Conservation (phyloP, 2,329 filamentous ascomycete species). For the Cladosporium sp. region DNA sequence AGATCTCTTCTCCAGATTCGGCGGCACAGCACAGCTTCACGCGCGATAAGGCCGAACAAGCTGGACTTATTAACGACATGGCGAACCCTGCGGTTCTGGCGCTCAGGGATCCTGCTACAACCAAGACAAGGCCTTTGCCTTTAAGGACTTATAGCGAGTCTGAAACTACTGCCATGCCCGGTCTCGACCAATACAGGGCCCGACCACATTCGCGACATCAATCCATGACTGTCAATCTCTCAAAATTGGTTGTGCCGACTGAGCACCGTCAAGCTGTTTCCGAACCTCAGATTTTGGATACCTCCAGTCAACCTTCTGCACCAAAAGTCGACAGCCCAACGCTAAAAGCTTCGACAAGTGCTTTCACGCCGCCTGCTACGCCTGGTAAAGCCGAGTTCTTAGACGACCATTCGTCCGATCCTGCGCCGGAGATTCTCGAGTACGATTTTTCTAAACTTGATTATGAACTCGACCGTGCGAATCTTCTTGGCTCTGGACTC, state of each 20-base stretch:
- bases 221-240: constrained; percentile 8
- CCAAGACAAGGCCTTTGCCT: not conserved
- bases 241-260: constrained; percentile 1
- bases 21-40: not conserved
- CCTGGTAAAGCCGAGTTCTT: not conserved
- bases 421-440: constrained; percentile 1
- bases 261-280: constrained; percentile 93
- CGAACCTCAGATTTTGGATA: constrained; percentile 79
- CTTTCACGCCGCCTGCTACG: constrained; percentile 3
- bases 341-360: not conserved
- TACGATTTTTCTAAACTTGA: constrained; percentile 23
- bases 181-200: not conserved
- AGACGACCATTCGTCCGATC: not conserved
- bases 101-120: not conserved
- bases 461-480: constrained; percentile 31
- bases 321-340: not conserved
- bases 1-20: not conserved
- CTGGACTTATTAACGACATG: not conserved
- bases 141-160: constrained; percentile 10
- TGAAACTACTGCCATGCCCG: not conserved
- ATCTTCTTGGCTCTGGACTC: constrained; percentile 30
- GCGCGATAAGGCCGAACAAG: constrained; percentile 1
- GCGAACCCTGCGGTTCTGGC: constrained; percentile 4
- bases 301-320: not conserved
- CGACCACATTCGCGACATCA: constrained; percentile 8